These are phyloP conservation scores for Panaeolus cyanescens DNA, from an alignment of 768 basidiomycete genomes.

Conservation along the genomic window DNA sequence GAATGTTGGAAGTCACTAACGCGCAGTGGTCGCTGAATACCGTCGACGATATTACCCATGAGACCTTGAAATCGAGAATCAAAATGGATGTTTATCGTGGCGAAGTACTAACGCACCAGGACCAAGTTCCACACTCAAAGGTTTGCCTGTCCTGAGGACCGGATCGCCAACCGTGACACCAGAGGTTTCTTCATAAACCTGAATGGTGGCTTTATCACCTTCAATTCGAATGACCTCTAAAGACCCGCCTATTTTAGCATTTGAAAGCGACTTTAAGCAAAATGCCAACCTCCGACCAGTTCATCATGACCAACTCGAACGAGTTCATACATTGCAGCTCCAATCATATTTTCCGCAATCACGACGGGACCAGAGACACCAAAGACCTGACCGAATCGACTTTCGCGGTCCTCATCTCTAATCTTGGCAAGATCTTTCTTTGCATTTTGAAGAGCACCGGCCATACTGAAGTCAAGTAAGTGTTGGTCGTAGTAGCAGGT, in stretches of 20 bases:
- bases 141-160: slow-evolving; percentile 95
- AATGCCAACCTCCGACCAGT: slow-evolving; percentile 81
- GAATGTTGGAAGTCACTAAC: slow-evolving; percentile 43
- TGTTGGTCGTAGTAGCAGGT: slow-evolving; percentile 2
- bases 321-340: slow-evolving; percentile 96
- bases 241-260: neutral
- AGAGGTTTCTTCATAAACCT: slow-evolving; percentile 99
- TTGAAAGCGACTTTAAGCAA: neutral
- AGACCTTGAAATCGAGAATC: slow-evolving; percentile 59
- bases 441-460: slow-evolving; percentile 91
- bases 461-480: slow-evolving; percentile 50
- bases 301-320: slow-evolving; percentile 99
- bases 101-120: slow-evolving; percentile 59
- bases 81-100: neutral
- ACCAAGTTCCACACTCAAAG: slow-evolving; percentile 95
- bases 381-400: slow-evolving; percentile 83
- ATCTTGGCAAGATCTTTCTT: slow-evolving; percentile 87
- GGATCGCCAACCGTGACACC: slow-evolving; percentile 99
- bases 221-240: slow-evolving; percentile 99
- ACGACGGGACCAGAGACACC: slow-evolving; percentile 99
- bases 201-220: slow-evolving; percentile 96
- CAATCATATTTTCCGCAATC: slow-evolving; percentile 93
- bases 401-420: slow-evolving; percentile 88
- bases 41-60: slow-evolving; percentile 99
- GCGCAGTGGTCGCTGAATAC: slow-evolving; percentile 90